A percentile compares a stretch with the other conserved stretches of the same genome.
Conservation (phyloP, 768 basidiomycete species). For the Clitopilus hobsonii region DNA sequence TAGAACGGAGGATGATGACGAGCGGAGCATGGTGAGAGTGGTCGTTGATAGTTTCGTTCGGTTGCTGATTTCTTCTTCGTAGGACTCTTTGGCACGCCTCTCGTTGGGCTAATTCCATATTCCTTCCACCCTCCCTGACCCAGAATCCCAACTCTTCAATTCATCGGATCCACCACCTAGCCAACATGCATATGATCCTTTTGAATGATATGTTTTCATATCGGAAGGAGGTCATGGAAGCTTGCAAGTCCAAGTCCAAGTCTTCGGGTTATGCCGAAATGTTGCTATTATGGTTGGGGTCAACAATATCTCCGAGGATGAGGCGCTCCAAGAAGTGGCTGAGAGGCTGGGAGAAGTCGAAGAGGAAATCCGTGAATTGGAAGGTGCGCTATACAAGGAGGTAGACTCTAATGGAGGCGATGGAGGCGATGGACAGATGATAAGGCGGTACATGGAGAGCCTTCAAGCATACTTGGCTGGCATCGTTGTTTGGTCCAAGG, state of each 20-base stretch:
- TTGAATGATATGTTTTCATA: not conserved
- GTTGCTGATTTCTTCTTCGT: not conserved
- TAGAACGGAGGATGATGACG: not conserved
- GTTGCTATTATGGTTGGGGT: too few species aligned
- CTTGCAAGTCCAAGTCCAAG: too few species aligned
- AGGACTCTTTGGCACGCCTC: not conserved
- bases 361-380: not conserved
- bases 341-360: not conserved
- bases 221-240: not conserved
- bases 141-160: not conserved
- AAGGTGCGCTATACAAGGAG: not conserved
- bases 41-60: not conserved
- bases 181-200: not conserved
- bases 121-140: not conserved
- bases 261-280: too few species aligned
- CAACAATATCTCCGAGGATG: too few species aligned
- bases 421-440: not conserved
- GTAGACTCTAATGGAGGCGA: not conserved
- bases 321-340: not conserved
- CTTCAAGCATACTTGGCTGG: not conserved
- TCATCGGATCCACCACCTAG: not conserved
- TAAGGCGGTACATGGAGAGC: not conserved
- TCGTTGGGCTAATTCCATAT: not conserved
- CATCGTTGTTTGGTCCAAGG: not conserved
- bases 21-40: not conserved